Evolutionary conservation across 2,329 filamentous ascomycete genomes (phyloP), one percentile per base, ranked within the genome.

Genomic region (Colletotrichum filicis): DNA sequence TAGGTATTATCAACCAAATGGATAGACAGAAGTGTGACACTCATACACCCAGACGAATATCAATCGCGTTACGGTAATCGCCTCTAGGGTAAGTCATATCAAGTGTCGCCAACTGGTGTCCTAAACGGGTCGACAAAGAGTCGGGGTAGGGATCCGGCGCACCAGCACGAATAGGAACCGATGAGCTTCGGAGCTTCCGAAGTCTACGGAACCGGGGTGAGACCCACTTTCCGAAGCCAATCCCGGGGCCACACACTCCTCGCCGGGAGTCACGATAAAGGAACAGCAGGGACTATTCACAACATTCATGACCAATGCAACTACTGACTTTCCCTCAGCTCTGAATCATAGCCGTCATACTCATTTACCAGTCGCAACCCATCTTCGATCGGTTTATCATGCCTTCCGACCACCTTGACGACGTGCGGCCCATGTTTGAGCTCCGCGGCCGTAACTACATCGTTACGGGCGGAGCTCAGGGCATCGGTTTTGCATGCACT

Each of bases 401-500:
- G 59, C 61, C 60, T 26, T 69, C 60, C 55, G 66, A 68, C 58
- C 37, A 35, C 35, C 35, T 79, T 42, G 75, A 78, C 61, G 64
- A 78, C 68, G 77, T 80, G 46, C 79, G 77, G 68, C 76, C 77
- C 9, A 76, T 76, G 73, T 83, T 83, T 71, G 81, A 82, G 75
- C 77, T 83, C 30, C 75, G 69, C 4, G 77, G 76, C 14, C 79
- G 80, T 66, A 83, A 80, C 75, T 83, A 81, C 77, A 76, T 84
- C 28, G 76, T 84, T 30, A 85, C 83, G 0, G 83, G 83, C 4
- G 83, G 83, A 4, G 67, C 67, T 6, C 81, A 82, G 35, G 83
- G 83, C 6, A 83, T 85, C 49, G 83, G 83, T 1, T 83, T 82
- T 42, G 82, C 83, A 12, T 76, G 79, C 7, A 79, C 79, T 0